phyloP scores from a whole-genome alignment of 306 rosid species.

The Cucumis cinereus region DNA sequence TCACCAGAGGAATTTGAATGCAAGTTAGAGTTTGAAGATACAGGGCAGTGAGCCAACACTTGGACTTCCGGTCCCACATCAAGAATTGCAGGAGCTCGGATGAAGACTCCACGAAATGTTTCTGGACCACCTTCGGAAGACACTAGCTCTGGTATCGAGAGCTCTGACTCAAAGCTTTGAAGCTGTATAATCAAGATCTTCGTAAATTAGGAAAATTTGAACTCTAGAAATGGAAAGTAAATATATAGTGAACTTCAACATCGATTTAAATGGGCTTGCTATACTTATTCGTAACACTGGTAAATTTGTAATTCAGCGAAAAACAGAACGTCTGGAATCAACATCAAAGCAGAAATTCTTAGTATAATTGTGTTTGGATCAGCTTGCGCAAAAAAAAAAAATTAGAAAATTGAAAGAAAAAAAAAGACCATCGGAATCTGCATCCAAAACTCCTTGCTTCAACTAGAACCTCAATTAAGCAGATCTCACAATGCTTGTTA shows the following conservation, averaged over 20 bases:
- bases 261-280: neutral
- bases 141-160: constrained; percentile 55
- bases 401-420: too few relatives aligned
- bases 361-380: neutral
- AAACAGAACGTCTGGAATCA: neutral
- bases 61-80: constrained; percentile 85
- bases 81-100: constrained; percentile 94
- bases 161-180: constrained; percentile 83
- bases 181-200: constrained; percentile 28
- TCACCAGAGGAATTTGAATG: constrained; percentile 28
- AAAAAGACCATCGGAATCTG: neutral
- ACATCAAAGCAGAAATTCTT: neutral
- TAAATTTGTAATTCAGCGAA: neutral
- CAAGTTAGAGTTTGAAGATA: constrained; percentile 19
- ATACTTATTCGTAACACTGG: neutral
- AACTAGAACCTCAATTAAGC: neutral
- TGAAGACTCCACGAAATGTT: constrained; percentile 75
- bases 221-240: neutral
- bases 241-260: neutral
- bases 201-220: constrained; percentile 5
- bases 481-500: neutral
- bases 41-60: constrained; percentile 61
- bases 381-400: neutral
- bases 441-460: neutral
- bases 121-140: constrained; percentile 86